Evolutionary conservation across 2,329 filamentous ascomycete genomes (phyloP).

Genomic region (Juglanconis juglandina): DNA sequence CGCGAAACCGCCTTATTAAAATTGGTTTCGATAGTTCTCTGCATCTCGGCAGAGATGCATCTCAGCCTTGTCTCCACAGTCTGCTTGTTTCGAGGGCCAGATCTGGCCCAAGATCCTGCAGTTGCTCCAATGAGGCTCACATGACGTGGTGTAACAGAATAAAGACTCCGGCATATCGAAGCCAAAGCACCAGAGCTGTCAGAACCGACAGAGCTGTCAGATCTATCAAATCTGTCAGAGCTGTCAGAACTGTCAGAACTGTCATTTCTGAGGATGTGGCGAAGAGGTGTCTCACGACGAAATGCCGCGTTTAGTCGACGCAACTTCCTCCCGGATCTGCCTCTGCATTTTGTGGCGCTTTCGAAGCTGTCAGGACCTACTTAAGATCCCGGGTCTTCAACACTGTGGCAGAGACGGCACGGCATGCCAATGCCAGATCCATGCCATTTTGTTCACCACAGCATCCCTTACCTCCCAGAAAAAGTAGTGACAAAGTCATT

Average conservation of each 20-base stretch:
- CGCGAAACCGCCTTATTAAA: background rate
- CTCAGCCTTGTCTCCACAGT: background rate
- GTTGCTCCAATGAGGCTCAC: background rate
- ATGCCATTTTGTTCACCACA: background rate
- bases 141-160: background rate
- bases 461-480: background rate
- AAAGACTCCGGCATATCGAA: background rate
- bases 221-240: background rate
- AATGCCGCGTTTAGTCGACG: background rate
- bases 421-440: background rate
- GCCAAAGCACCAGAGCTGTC: background rate
- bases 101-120: background rate
- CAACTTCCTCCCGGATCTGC: background rate
- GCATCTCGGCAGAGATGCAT: background rate
- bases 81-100: background rate
- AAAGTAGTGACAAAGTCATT: too few species aligned
- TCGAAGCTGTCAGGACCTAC: background rate
- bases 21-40: conserved; percentile 1
- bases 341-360: background rate
- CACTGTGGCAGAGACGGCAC: background rate
- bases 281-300: background rate
- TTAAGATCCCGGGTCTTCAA: background rate
- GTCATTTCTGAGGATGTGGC: background rate
- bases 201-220: background rate
- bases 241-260: background rate